phyloP scores from a whole-genome alignment of 1,284 basidiomycete species.

The Microbotryum scabiosae region DNA sequence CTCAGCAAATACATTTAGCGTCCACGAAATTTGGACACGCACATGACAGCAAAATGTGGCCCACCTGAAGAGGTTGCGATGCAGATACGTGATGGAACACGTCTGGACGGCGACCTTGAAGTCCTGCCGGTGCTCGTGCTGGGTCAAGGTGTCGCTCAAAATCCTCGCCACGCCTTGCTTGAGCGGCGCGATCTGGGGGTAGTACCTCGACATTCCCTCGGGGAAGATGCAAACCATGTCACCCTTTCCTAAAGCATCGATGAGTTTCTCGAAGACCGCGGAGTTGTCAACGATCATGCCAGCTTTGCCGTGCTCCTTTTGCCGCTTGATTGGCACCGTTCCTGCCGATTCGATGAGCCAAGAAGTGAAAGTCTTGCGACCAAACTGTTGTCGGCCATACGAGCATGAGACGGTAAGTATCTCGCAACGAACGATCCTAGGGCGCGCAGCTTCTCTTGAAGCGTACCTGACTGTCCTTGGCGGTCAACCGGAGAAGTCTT shows the following conservation, averaged over 20 bases:
- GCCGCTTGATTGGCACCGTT: constrained; percentile 66
- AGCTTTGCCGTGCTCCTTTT: constrained; percentile 56
- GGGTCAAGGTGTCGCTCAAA: constrained; percentile 64
- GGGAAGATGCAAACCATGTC: constrained; percentile 74
- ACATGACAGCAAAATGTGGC: constrained; percentile 32
- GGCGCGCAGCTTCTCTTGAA: no score
- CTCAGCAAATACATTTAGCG: no score
- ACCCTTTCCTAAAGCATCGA: constrained; percentile 63
- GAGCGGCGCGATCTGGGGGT: constrained; percentile 68
- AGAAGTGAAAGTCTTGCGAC: constrained; percentile 67
- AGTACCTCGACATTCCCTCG: constrained; percentile 72
- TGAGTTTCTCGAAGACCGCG: constrained; percentile 56
- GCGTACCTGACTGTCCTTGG: constrained; percentile 60
- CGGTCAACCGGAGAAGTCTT: constrained; percentile 70
- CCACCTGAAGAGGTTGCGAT: constrained; percentile 61
- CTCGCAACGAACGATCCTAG: no score
- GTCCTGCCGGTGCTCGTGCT: constrained; percentile 50
- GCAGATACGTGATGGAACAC: constrained; percentile 64
- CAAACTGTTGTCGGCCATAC: constrained; percentile 45
- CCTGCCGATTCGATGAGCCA: constrained; percentile 81
- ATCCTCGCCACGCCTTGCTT: constrained; percentile 77
- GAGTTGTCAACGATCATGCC: constrained; percentile 55
- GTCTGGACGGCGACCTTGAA: constrained; percentile 65
- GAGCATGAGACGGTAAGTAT: no score
- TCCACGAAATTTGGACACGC: no score